Evolutionary conservation across 1,139 yeast species (phyloP).

Genomic region (Suhomyces bokatorum): DNA sequence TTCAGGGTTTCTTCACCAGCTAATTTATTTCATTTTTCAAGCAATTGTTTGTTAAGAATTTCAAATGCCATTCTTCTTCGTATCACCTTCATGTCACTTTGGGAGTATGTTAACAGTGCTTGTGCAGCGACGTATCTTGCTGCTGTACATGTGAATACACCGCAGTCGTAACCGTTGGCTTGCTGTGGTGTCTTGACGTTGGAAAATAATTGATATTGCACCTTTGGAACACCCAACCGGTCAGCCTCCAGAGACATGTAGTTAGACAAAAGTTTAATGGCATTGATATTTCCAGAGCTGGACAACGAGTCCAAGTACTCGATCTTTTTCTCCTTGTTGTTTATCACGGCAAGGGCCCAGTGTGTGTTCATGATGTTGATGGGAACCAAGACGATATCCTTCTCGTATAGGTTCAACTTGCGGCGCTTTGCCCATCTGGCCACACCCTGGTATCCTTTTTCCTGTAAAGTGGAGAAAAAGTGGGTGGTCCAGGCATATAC

Average conservation of each 20-base stretch:
- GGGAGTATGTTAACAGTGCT: slow-evolving; percentile 53
- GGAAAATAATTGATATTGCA: slow-evolving; percentile 33
- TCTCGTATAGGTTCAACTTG: slow-evolving; percentile 63
- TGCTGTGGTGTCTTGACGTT: slow-evolving; percentile 74
- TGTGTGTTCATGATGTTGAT: slow-evolving; percentile 81
- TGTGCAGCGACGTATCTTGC: slow-evolving; percentile 60
- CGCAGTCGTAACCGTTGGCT: slow-evolving; percentile 90
- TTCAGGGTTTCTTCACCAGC: too few species aligned
- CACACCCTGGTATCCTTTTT: slow-evolving; percentile 79
- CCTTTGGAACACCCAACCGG: slow-evolving; percentile 28
- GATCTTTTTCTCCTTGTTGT: slow-evolving; percentile 58
- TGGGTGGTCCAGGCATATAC: slow-evolving; percentile 83
- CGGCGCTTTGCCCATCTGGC: slow-evolving; percentile 88
- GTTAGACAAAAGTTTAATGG: slow-evolving; percentile 53
- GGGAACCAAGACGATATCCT: slow-evolving; percentile 75
- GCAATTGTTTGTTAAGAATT: slow-evolving; percentile 29
- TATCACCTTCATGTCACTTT: slow-evolving; percentile 67
- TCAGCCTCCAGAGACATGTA: slow-evolving; percentile 63
- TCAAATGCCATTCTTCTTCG: slow-evolving; percentile 71
- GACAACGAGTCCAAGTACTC: slow-evolving; percentile 75
- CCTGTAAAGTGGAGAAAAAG: slow-evolving; percentile 70
- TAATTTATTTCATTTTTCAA: neutral
- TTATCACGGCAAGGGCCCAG: slow-evolving; percentile 88
- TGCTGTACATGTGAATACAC: slow-evolving; percentile 86
- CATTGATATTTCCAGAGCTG: slow-evolving; percentile 53